These are phyloP conservation scores for Heracleum sosnowskyi DNA, from an alignment of 129 eudicot species.

Conservation along the genomic window DNA sequence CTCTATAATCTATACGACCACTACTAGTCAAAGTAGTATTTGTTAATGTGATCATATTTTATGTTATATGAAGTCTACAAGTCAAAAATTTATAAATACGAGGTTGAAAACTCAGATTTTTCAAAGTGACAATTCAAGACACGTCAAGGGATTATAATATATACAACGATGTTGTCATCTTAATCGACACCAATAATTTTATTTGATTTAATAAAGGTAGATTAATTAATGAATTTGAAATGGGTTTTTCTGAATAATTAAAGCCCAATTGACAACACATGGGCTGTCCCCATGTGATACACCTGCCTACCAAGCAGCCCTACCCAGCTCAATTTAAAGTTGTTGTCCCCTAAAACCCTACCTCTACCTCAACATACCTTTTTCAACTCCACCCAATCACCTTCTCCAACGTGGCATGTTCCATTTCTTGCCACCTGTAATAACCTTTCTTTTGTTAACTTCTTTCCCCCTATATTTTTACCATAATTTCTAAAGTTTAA, in stretches of 20 bases:
- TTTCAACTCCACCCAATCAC: not conserved
- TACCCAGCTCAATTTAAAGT: conserved; percentile 9
- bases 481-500: not conserved
- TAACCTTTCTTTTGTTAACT: too few species aligned
- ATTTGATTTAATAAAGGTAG: too few species aligned
- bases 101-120: not conserved
- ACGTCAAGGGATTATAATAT: not conserved
- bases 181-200: not conserved
- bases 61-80: not conserved
- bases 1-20: too few species aligned
- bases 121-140: not conserved
- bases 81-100: not conserved
- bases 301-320: conserved; percentile 11
- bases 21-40: too few species aligned
- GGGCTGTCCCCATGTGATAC: conserved; percentile 10
- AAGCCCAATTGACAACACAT: conserved; percentile 16
- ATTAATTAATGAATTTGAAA: not conserved
- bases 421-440: not conserved
- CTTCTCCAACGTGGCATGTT: not conserved
- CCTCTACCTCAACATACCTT: not conserved
- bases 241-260: not conserved
- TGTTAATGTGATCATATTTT: too few species aligned
- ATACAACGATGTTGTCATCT: not conserved
- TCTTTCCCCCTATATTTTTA: too few species aligned
- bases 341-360: conserved; percentile 7